Conservation (phyloP, 1,139 yeast genomes). For the Petasospora rhodanensis region DNA sequence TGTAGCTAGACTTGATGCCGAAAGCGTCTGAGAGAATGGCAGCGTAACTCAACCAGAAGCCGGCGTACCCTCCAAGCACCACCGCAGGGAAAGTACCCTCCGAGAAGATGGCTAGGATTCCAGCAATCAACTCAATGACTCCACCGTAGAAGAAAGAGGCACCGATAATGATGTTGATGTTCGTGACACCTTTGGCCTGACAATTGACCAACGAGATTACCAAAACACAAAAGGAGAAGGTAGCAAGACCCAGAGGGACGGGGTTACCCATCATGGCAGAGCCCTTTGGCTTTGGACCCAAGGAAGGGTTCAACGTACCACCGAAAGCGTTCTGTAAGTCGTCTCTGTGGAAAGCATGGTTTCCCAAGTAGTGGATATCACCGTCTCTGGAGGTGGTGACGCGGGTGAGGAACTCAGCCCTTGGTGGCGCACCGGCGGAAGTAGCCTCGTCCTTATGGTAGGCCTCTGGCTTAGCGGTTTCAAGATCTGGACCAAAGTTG, state of each 20-base stretch:
- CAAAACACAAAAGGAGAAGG: conserved; percentile 1
- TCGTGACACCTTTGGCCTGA: conserved; percentile 2
- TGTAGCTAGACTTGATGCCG: conserved; percentile 1
- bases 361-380: conserved; percentile 43
- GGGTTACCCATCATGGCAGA: conserved; percentile 2
- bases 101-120: conserved; percentile 1
- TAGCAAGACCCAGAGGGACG: conserved; percentile 1
- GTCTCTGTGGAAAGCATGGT: conserved; percentile 48
- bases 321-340: conserved; percentile 54
- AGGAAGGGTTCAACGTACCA: conserved; percentile 38
- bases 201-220: conserved; percentile 1
- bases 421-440: neutral
- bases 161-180: conserved; percentile 3
- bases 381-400: conserved; percentile 26
- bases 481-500: conserved; percentile 2
- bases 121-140: conserved; percentile 2
- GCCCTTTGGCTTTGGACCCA: conserved; percentile 1
- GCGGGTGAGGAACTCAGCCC: conserved; percentile 1
- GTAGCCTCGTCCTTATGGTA: conserved; percentile 1
- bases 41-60: conserved; percentile 3
- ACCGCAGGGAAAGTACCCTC: conserved; percentile 2
- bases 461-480: conserved; percentile 2
- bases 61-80: conserved; percentile 3
- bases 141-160: conserved; percentile 5
- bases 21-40: conserved; percentile 2